Conservation (phyloP, 2,329 filamentous ascomycete species). For the Colletotrichum endophyticum region DNA sequence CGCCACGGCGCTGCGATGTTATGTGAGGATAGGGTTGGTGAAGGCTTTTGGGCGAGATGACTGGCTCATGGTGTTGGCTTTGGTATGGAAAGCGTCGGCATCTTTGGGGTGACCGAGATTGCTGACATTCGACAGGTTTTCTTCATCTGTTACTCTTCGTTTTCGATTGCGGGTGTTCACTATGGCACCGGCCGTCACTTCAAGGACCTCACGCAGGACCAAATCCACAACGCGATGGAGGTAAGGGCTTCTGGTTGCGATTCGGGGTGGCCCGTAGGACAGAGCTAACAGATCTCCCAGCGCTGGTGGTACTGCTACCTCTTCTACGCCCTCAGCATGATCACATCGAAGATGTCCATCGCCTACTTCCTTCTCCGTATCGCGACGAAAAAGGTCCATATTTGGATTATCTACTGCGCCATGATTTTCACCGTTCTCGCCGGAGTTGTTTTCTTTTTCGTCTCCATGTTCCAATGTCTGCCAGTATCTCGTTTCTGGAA, state of each 20-base stretch:
- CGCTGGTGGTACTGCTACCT: conserved; percentile 44
- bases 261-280: conserved; percentile 13
- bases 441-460: conserved; percentile 44
- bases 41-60: conserved; percentile 44
- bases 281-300: conserved; percentile 22
- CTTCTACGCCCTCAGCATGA: conserved; percentile 40
- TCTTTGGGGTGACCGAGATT: neutral
- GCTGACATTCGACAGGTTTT: conserved; percentile 25
- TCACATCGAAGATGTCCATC: conserved; percentile 46
- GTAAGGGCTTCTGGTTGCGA: conserved; percentile 25
- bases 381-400: conserved; percentile 34
- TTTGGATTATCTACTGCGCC: conserved; percentile 40
- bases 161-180: conserved; percentile 37
- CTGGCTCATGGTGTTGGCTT: conserved; percentile 40
- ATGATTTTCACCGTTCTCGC: conserved; percentile 39
- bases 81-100: conserved; percentile 23
- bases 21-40: conserved; percentile 36
- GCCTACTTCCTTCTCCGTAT: conserved; percentile 47
- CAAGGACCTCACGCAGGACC: conserved; percentile 28
- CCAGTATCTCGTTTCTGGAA: conserved; percentile 47
- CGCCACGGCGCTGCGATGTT: conserved; percentile 35
- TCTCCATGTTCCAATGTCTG: conserved; percentile 43
- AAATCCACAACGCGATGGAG: conserved; percentile 36
- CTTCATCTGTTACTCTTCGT: conserved; percentile 41
- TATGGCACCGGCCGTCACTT: conserved; percentile 46